A percentile compares a stretch with the other conserved stretches of the same genome.
These are phyloP conservation scores for Trichoderma brevicompactum DNA, from an alignment of 2,329 filamentous ascomycete genomes.

Conservation along the genomic window DNA sequence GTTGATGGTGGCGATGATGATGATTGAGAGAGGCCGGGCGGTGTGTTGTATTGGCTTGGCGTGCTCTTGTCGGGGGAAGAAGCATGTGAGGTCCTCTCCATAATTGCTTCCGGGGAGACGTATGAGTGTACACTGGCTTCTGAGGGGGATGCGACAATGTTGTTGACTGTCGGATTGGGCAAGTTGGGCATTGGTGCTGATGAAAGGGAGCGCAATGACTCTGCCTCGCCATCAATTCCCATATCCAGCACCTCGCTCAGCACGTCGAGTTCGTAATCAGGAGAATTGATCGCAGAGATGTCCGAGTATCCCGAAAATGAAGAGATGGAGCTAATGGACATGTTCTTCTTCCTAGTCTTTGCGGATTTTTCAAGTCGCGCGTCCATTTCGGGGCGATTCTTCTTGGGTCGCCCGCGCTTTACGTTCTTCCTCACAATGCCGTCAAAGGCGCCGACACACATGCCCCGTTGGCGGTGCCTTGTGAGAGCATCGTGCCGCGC, in stretches of 20 bases:
- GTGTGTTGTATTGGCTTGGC: slow-evolving; percentile 59
- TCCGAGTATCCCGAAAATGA: slow-evolving; percentile 63
- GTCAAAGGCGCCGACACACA: slow-evolving; percentile 95
- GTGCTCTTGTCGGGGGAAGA: slow-evolving; percentile 56
- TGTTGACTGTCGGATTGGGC: slow-evolving; percentile 38
- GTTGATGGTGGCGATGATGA: slow-evolving; percentile 60
- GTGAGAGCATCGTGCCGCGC: slow-evolving; percentile 94
- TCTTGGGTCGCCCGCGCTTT: slow-evolving; percentile 67
- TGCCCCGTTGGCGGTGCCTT: slow-evolving; percentile 89
- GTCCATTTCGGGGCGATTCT: slow-evolving; percentile 62
- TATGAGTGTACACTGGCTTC: slow-evolving; percentile 47
- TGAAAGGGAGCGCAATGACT: slow-evolving; percentile 47
- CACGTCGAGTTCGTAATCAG: slow-evolving; percentile 53
- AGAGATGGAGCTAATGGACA: slow-evolving; percentile 53
- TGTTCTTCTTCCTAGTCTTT: slow-evolving; percentile 60
- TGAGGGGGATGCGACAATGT: slow-evolving; percentile 47
- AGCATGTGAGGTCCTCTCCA: slow-evolving; percentile 46
- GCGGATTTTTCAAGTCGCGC: slow-evolving; percentile 62
- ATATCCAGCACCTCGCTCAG: slow-evolving; percentile 56
- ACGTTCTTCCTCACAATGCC: slow-evolving; percentile 66
- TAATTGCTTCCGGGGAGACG: slow-evolving; percentile 53
- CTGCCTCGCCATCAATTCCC: slow-evolving; percentile 37
- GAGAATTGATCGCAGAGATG: slow-evolving; percentile 59
- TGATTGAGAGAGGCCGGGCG: slow-evolving; percentile 64
- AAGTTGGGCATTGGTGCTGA: slow-evolving; percentile 50